A percentile compares a stretch with the other conserved stretches of the same genome.
phyloP scores from a whole-genome alignment of 371 early-diverging fungal genomes.

The Mycotypha africana region DNA sequence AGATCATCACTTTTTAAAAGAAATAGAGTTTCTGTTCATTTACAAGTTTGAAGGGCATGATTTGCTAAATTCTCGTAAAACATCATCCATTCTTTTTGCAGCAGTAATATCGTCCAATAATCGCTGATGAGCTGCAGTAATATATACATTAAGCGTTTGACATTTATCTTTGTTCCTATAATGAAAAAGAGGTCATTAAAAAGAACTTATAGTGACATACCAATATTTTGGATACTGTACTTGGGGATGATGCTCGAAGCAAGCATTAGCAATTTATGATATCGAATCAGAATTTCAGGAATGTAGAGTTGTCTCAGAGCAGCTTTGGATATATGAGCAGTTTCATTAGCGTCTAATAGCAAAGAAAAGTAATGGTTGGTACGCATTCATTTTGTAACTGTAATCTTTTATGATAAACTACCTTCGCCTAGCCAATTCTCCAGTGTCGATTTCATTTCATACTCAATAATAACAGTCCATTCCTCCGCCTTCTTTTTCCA shows the following conservation, averaged over 20 bases:
- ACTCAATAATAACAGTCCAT: too few species aligned
- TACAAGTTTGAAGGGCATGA: too few species aligned
- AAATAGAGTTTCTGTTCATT: too few species aligned
- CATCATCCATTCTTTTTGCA: slow-evolving; percentile 7
- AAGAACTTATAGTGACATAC: not conserved
- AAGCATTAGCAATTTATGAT: slow-evolving; percentile 3
- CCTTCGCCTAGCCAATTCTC: slow-evolving; percentile 13
- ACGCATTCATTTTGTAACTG: not conserved
- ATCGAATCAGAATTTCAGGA: slow-evolving; percentile 13
- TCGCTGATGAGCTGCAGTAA: not conserved
- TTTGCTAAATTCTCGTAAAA: slow-evolving; percentile 8
- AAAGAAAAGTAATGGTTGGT: not conserved
- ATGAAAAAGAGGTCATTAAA: not conserved
- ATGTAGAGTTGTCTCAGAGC: slow-evolving; percentile 3
- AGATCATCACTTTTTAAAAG: too few species aligned
- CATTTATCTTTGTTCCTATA: slow-evolving; percentile 2
- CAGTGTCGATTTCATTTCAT: too few species aligned
- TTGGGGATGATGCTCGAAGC: slow-evolving; percentile 1
- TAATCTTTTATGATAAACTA: too few species aligned
- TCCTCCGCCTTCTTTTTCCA: too few species aligned
- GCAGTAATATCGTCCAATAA: slow-evolving; percentile 3
- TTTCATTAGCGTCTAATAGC: not conserved
- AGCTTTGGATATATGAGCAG: slow-evolving; percentile 1
- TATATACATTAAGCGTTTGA: not conserved
- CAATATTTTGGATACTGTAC: slow-evolving; percentile 1